These are phyloP conservation scores for Skeletonema marinoi DNA, from an alignment of 108 stramenopile species.

Conservation along the genomic window DNA sequence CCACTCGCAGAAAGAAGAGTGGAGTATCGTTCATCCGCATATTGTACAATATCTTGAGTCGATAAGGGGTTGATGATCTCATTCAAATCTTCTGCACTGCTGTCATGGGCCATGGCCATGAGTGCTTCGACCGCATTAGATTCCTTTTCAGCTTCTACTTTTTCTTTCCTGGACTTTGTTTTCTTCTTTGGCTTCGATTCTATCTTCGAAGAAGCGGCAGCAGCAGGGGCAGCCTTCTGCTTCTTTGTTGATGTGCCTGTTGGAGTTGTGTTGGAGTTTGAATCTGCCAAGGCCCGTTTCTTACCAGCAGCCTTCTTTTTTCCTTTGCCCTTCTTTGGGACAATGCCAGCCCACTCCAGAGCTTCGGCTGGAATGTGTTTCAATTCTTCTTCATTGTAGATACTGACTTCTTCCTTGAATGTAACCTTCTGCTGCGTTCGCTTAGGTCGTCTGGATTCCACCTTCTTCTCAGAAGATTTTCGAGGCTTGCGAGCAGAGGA, in stretches of 20 bases:
- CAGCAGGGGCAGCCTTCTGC: neutral
- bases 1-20: slow-evolving; percentile 26
- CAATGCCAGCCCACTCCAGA: slow-evolving; percentile 43
- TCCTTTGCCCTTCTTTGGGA: slow-evolving; percentile 7
- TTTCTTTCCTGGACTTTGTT: neutral
- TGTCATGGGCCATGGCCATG: neutral
- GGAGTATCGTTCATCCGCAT: slow-evolving; percentile 37
- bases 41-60: slow-evolving; percentile 27
- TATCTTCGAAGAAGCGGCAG: neutral
- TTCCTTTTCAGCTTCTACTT: neutral
- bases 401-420: slow-evolving; percentile 2
- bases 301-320: slow-evolving; percentile 7
- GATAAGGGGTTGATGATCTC: slow-evolving; percentile 14
- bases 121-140: neutral
- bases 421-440: slow-evolving; percentile 12
- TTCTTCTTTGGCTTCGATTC: neutral
- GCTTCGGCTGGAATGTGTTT: slow-evolving; percentile 45
- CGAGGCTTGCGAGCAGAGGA: slow-evolving; percentile 8
- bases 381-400: slow-evolving; percentile 42
- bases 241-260: slow-evolving; percentile 9
- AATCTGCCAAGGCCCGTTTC: slow-evolving; percentile 41
- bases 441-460: slow-evolving; percentile 15
- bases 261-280: slow-evolving; percentile 3
- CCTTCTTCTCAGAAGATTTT: slow-evolving; percentile 3
- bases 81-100: slow-evolving; percentile 2